Conservation (phyloP, 1,284 basidiomycete genomes). For the Xerocomus nothofagi region DNA sequence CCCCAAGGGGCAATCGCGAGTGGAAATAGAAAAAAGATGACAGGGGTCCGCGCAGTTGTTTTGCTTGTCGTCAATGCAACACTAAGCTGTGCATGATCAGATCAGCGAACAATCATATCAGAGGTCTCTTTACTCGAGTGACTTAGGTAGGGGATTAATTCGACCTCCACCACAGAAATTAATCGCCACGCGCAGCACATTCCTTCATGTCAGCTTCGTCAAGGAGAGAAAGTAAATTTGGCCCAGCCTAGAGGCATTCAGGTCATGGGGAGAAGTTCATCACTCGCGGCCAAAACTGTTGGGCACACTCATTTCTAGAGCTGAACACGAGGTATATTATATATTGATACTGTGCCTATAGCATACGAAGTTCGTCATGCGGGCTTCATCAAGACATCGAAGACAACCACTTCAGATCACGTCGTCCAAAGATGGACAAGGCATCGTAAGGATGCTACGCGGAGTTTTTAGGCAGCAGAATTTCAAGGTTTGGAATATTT, state of each 20-base stretch:
- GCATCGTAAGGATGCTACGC: slow-evolving; percentile 12
- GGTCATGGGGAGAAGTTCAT: slow-evolving; percentile 10
- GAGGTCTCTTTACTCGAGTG: slow-evolving; percentile 1
- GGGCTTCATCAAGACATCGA: slow-evolving; percentile 20
- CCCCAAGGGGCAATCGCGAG: slow-evolving; percentile 15
- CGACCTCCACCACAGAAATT: neutral
- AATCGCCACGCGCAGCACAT: neutral
- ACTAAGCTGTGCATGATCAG: slow-evolving; percentile 5
- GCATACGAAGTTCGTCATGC: slow-evolving; percentile 12
- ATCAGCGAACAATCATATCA: slow-evolving; percentile 2
- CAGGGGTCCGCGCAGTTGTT: neutral
- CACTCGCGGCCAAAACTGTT: slow-evolving; percentile 8
- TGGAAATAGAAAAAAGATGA: slow-evolving; percentile 21
- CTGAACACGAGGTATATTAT: slow-evolving; percentile 28
- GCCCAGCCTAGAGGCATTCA: neutral
- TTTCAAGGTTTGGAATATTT: slow-evolving; percentile 13
- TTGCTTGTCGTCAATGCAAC: slow-evolving; percentile 10
- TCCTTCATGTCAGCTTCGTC: slow-evolving; percentile 2
- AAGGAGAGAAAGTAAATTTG: slow-evolving; percentile 12
- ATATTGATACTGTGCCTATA: slow-evolving; percentile 6
- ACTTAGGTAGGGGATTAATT: slow-evolving; percentile 9
- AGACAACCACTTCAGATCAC: slow-evolving; percentile 12
- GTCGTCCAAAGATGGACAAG: slow-evolving; percentile 13
- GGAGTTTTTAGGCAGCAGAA: slow-evolving; percentile 23
- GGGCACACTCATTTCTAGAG: neutral